Conservation (phyloP, 176 grass and related monocot genomes). For the Phoenix dactylifera region DNA sequence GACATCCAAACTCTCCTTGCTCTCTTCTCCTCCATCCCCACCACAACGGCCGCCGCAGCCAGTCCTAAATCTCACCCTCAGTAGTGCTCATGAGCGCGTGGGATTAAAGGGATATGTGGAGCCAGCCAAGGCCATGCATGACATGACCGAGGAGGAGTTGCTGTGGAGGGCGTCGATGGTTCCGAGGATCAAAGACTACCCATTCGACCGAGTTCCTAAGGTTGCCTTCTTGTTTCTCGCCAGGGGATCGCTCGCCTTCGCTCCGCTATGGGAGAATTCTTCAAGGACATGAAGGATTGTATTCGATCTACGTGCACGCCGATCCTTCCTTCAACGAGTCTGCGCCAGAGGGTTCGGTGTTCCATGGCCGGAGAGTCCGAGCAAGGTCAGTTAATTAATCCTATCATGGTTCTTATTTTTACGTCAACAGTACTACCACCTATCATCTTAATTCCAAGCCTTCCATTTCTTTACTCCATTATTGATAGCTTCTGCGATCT, state of each 20-base stretch:
- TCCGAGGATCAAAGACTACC: constrained; percentile 13
- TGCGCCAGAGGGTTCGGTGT: constrained; percentile 28
- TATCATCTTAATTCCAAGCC: too few relatives aligned
- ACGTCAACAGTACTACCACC: too few relatives aligned
- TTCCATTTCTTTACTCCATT: too few relatives aligned
- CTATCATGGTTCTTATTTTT: too few relatives aligned
- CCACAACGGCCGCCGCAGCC: neutral
- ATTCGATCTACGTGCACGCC: constrained; percentile 68
- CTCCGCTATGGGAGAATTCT: constrained; percentile 87
- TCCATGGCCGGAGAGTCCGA: constrained; percentile 46
- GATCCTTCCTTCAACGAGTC: constrained; percentile 52
- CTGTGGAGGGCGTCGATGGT: constrained; percentile 47
- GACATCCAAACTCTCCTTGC: neutral
- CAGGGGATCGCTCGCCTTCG: constrained; percentile 55
- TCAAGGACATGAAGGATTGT: constrained; percentile 51
- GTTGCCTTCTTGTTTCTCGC: constrained; percentile 83
- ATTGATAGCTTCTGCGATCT: too few relatives aligned
- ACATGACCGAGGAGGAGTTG: constrained; percentile 34
- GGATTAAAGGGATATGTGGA: constrained; percentile 1
- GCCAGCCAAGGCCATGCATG: neutral
- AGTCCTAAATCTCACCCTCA: neutral
- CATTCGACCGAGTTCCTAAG: constrained; percentile 16
- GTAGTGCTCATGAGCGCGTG: neutral
- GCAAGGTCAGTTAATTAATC: constrained; percentile 39
- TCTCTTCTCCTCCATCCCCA: neutral